Base-by-base conservation (phyloP, 805 yeast genomes). In the Metschnikowia dekortorum region DNA sequence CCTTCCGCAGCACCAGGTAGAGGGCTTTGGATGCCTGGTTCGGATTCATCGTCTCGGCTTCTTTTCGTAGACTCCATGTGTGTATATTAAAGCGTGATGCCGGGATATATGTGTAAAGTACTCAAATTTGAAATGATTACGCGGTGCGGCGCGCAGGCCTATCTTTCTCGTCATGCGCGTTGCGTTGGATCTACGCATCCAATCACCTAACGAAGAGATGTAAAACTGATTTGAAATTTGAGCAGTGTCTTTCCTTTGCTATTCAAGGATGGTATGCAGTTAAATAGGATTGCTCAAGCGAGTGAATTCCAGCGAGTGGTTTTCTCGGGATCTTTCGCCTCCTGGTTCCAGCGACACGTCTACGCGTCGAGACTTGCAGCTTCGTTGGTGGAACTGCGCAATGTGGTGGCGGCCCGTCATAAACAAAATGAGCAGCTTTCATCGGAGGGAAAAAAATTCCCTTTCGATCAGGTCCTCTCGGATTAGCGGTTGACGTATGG, bases 21-120 rank as follows among this genome's bases (percentile, higher is more conserved):
- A 39, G 68, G 55, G 10, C 69, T 62, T 44, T 69, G 74, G 6
- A 71, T 71, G 22, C 61, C 61, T 33, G 54, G 10, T 2, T 44
- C 55, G 8, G 51, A 40, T 29, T 49, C 54, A 3, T 54, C 50
- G 1, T 40, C 29, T 52, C 57, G 53, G 4, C 47, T 13, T 46
- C 60, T 51, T 39, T 57, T 57, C 7, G 32, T 22, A 13, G 45
- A 22, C 22, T 42, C 45, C 32, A 31, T 32, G 38, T 42, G 45
- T 42, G 38, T 16, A 22, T n/a, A 26, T n/a, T 7, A 10, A 22
- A 42, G 29, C n/a, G 37, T 32, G 38, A 30, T 18, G 31, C 13
- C 10, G 5, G 6, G 38, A n/a, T 14, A 22, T 30, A 33, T 22
- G 38, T 33, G 37, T 29, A 29, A 39, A 28, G 38, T 38, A 42